These are phyloP conservation scores for Conticribra guillardii DNA, from an alignment of 108 stramenopile genomes.

Conservation along the genomic window DNA sequence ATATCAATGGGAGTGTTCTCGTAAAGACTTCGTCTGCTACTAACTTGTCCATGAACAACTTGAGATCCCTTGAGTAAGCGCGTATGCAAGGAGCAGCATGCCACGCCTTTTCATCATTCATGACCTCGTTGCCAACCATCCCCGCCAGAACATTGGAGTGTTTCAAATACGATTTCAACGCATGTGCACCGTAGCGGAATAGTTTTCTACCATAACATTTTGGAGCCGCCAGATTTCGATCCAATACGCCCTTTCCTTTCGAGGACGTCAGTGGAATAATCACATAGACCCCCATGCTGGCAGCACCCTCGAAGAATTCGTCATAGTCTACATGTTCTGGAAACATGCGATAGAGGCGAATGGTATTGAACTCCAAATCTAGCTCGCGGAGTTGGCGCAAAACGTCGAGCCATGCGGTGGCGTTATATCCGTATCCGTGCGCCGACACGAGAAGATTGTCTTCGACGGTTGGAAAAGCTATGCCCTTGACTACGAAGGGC, in stretches of 20 bases:
- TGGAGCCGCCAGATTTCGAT: constrained; percentile 49
- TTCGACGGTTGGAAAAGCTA: constrained; percentile 69
- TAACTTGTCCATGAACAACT: constrained; percentile 39
- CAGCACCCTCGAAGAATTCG: constrained; percentile 57
- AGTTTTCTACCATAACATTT: constrained; percentile 49
- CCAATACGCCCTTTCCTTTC: constrained; percentile 52
- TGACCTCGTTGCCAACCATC: constrained; percentile 72
- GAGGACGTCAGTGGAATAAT: constrained; percentile 64
- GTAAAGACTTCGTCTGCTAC: constrained; percentile 12
- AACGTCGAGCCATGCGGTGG: constrained; percentile 55
- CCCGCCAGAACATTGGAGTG: constrained; percentile 67
- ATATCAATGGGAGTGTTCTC: constrained; percentile 54
- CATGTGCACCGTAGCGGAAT: constrained; percentile 49
- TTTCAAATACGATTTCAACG: constrained; percentile 30
- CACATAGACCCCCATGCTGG: constrained; percentile 62
- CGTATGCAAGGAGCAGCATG: constrained; percentile 60
- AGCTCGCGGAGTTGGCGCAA: constrained; percentile 56
- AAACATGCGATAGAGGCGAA: constrained; percentile 59
- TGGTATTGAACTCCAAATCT: constrained; percentile 52
- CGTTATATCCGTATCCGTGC: constrained; percentile 32
- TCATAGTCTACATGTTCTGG: constrained; percentile 25
- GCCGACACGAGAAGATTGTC: not conserved
- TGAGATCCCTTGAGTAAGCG: constrained; percentile 58
- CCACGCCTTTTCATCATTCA: constrained; percentile 57
- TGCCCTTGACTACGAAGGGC: constrained; percentile 58